Base-by-base conservation (phyloP, 148 eudicot species). In the Camellia sinensis region DNA sequence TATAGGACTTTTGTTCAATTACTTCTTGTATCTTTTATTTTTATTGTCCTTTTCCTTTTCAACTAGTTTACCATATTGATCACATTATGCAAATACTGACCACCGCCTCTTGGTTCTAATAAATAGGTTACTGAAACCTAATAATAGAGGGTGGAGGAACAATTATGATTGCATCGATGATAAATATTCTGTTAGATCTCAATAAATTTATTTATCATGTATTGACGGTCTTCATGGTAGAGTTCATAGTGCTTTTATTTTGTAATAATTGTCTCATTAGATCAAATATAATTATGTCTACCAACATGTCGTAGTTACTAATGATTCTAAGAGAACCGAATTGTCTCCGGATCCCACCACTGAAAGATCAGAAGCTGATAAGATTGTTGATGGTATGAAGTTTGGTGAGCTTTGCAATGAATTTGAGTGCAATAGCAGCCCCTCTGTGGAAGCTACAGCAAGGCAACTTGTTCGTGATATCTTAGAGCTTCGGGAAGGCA, bases 381-480 rank as follows among this genome's bases (percentile, higher is more conserved):
- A 90, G 83, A 79, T 96, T 76, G 95, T 96, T 29, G 99, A 96
- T 79, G 89, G 88, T 0, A 81, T 96, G 92, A 85, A 92, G 77
- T 96, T 96, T 74, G 98, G 95, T 21, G 93, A 94, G 79, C 85
- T 96, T 18, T 96, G 99, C 88, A 87, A 96, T 83, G 98, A 93
- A 37, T 96, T 96, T 82, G 97, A 96, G 83, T 96, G 99, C 86
- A 88, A 87, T 37, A 96, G 99, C 81, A 96, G 99, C 78, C 99
- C 99, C 5, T 77, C 84, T 19, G 94, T 96, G 22, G 98, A 96
- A 86, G 91, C 99, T 59, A 92, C 93, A 2, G 99, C 99, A n/a
- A 86, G 97, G 79, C 98, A 92, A 82, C 95, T 96, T 78, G 99
- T 75, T 0, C 94, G 99, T n/a, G 99, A 96, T 70, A 96, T 96